Base-by-base conservation (phyloP, 2,329 filamentous ascomycete genomes). In the Passalora sequoiae region DNA sequence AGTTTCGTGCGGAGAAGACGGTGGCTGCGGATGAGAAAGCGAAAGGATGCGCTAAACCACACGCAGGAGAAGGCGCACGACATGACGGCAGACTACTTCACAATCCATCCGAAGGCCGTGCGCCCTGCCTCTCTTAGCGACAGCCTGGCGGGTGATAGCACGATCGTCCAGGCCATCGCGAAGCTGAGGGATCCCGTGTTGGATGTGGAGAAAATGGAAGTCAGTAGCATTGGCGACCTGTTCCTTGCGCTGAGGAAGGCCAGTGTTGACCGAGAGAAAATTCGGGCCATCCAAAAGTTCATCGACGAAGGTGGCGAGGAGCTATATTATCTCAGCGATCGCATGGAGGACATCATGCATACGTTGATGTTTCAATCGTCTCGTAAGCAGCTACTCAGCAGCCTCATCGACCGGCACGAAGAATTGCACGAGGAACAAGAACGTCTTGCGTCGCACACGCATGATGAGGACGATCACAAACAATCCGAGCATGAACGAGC, bases 291-390 rank as follows among this genome's bases (percentile, higher is more conserved):
- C 16, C 81, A 84, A 57, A 85, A 78, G 50, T 98, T 95, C 60
- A 72, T 96, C n/a, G 71, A 81, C 30, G 75, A 92, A 40, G 86
- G 80, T 15, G 79, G 78, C 4, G 80, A 85, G 17, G 88, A 96
- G 55, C 69, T 97, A 20, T 74, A 75, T 41, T 84, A 88, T 49
- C 70, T 98, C 15, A 75, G 84, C 48, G 75, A 84, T 2, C 58
- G 82, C 62, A 91, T 95, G 75, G 83, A 86, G 43, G 80, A 88
- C 32, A 85, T 95, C 54, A 89, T 95, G 88, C 74, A 80, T 0
- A 73, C 85, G 45, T 86, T 97, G 58, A 74, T 98, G 15, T 98
- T 95, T 62, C 91, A 97, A 64, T 82, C 83, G 13, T 95, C 89
- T 2, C 78, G 89, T 17, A 80, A 83, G 49, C 79, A 89, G 44